These are phyloP conservation scores for Novymonas esmeraldas DNA, from an alignment of 208 protist genomes.

Conservation along the genomic window DNA sequence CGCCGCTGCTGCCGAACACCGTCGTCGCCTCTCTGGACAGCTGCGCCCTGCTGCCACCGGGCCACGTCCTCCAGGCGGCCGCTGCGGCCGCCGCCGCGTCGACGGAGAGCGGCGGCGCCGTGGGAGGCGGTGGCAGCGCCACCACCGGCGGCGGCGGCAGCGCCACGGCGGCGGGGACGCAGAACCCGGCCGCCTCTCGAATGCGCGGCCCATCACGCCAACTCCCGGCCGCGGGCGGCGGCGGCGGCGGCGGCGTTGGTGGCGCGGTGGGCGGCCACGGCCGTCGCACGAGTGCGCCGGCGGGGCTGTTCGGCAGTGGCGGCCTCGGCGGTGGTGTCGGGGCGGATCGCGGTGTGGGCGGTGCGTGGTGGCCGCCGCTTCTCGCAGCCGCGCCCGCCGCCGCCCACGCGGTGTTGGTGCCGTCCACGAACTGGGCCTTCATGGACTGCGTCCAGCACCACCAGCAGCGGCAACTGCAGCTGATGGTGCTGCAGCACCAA, in stretches of 20 bases:
- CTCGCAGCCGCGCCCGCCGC: neutral
- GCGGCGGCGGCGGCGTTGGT: neutral
- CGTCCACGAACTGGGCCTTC: conserved; percentile 33
- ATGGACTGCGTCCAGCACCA: conserved; percentile 23
- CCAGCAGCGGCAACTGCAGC: conserved; percentile 7
- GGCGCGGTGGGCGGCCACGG: neutral
- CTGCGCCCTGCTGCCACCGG: conserved; percentile 25
- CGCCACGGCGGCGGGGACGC: neutral
- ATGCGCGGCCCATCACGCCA: conserved; percentile 2
- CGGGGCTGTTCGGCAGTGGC: neutral
- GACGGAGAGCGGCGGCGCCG: conserved; percentile 3
- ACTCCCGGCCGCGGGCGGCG: neutral
- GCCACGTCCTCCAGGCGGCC: conserved; percentile 18
- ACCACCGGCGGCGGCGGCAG: neutral
- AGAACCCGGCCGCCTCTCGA: neutral
- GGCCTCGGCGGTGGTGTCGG: neutral
- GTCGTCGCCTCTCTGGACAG: conserved; percentile 5
- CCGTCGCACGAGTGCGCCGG: neutral
- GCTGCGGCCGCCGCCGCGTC: conserved; percentile 5
- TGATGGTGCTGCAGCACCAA: too few species aligned
- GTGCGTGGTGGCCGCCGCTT: conserved; percentile 17
- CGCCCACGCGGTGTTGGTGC: conserved; percentile 18
- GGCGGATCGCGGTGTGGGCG: conserved; percentile 1
- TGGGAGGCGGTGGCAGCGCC: neutral
- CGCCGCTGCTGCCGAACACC: neutral